Percentiles rank a stretch among this genome's conserved stretches.
Evolutionary conservation across 2,329 filamentous ascomycete species (phyloP).

Genomic region (Trichophyton verrucosum): DNA sequence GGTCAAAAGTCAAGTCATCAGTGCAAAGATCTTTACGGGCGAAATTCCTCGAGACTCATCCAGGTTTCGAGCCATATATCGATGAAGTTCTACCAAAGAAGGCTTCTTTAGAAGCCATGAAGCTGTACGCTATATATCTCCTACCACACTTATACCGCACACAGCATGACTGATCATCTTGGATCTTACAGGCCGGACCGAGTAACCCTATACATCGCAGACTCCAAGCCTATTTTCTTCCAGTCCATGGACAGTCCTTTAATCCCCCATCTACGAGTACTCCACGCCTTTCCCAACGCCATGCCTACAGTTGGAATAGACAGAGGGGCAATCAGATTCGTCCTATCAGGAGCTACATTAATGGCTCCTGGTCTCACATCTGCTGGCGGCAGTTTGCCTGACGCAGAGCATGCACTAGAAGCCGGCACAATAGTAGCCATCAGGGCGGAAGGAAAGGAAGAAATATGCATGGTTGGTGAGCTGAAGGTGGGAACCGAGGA

Average conservation of each 20-base stretch:
- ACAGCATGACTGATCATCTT: neutral
- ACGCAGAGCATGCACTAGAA: slow-evolving; percentile 50
- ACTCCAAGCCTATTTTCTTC: slow-evolving; percentile 72
- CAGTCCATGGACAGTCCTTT: slow-evolving; percentile 67
- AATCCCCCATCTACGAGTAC: slow-evolving; percentile 74
- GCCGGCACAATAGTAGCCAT: slow-evolving; percentile 79
- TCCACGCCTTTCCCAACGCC: slow-evolving; percentile 77
- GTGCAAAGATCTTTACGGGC: slow-evolving; percentile 76
- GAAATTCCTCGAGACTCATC: slow-evolving; percentile 73
- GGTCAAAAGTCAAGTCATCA: slow-evolving; percentile 91
- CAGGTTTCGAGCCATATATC: slow-evolving; percentile 72
- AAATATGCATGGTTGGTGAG: slow-evolving; percentile 77
- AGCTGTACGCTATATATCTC: slow-evolving; percentile 45
- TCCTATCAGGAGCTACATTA: slow-evolving; percentile 80
- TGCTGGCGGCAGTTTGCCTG: slow-evolving; percentile 65
- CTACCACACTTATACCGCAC: neutral
- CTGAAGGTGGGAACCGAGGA: slow-evolving; percentile 77
- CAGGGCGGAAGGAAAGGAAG: slow-evolving; percentile 82
- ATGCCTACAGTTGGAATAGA: slow-evolving; percentile 85
- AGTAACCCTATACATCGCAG: slow-evolving; percentile 75
- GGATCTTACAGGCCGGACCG: slow-evolving; percentile 56
- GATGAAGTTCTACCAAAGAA: slow-evolving; percentile 96
- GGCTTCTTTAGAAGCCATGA: slow-evolving; percentile 75
- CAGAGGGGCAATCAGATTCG: slow-evolving; percentile 90
- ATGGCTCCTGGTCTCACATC: slow-evolving; percentile 93